phyloP scores from a whole-genome alignment of 306 rosid species.

The Medicago truncatula region MtrunA17r5.0-ANR NC_053048.1:48822501-48823000 shows the following conservation, averaged over 20 bases:
- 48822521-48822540: conserved; percentile 84
- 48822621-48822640: too few species aligned
- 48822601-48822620: conserved; percentile 73
- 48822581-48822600: conserved; percentile 84
- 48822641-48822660: conserved; percentile 18
- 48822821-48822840: conserved; percentile 69
- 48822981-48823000: too few species aligned
- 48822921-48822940: conserved; percentile 46
- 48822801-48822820: conserved; percentile 86
- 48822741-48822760: conserved; percentile 83
- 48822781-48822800: conserved; percentile 98
- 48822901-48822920: conserved; percentile 68
- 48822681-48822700: conserved; percentile 88
- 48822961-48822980: too few species aligned
- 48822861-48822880: conserved; percentile 82
- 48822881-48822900: conserved; percentile 86
- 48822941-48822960: too few species aligned
- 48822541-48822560: conserved; percentile 68
- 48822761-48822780: conserved; percentile 78
- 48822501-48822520: conserved; percentile 92
- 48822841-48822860: conserved; percentile 73
- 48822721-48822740: conserved; percentile 75
- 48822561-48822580: conserved; percentile 91
- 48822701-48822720: conserved; percentile 76
- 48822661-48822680: conserved; percentile 48